These are phyloP conservation scores for Cutaneotrichosporon cavernicola DNA, from an alignment of 1,284 basidiomycete genomes.

Conservation along the genomic window DNA sequence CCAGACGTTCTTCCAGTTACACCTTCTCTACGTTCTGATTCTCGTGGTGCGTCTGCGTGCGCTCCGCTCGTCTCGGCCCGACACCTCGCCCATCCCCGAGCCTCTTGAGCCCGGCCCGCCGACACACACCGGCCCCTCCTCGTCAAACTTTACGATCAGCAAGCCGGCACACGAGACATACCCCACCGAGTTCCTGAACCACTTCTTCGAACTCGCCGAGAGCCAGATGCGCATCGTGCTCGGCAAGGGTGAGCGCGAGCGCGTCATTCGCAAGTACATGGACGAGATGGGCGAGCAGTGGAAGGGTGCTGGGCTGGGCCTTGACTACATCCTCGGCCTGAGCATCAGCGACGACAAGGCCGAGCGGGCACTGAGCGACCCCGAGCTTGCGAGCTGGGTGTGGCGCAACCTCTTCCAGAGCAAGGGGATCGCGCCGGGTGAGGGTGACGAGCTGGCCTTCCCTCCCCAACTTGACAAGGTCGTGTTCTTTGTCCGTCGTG, in stretches of 20 bases:
- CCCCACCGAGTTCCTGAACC: constrained; percentile 71
- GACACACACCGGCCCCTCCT: constrained; percentile 5
- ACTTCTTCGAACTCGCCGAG: constrained; percentile 95
- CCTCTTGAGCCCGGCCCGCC: constrained; percentile 30
- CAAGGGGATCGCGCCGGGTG: constrained; percentile 35
- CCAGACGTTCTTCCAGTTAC: constrained; percentile 96
- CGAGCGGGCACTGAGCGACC: constrained; percentile 56
- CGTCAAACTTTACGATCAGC: constrained; percentile 16
- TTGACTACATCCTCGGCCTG: constrained; percentile 66
- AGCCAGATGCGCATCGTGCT: constrained; percentile 82
- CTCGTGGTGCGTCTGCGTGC: constrained; percentile 83
- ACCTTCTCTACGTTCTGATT: constrained; percentile 90
- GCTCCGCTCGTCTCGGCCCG: constrained; percentile 58
- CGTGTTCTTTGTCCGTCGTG: constrained; percentile 73
- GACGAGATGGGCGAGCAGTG: constrained; percentile 86
- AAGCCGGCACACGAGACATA: constrained; percentile 44
- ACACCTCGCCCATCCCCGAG: constrained; percentile 54
- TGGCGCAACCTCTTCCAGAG: constrained; percentile 82
- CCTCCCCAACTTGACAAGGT: constrained; percentile 73
- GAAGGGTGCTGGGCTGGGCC: constrained; percentile 74
- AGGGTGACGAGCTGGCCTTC: constrained; percentile 63
- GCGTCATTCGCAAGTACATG: constrained; percentile 85
- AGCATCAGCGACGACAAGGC: constrained; percentile 26
- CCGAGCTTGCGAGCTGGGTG: constrained; percentile 77
- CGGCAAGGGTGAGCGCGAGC: constrained; percentile 66